phyloP scores from a whole-genome alignment of 2,329 filamentous ascomycete genomes.

The Chrysoporthe austroafricana region DNA sequence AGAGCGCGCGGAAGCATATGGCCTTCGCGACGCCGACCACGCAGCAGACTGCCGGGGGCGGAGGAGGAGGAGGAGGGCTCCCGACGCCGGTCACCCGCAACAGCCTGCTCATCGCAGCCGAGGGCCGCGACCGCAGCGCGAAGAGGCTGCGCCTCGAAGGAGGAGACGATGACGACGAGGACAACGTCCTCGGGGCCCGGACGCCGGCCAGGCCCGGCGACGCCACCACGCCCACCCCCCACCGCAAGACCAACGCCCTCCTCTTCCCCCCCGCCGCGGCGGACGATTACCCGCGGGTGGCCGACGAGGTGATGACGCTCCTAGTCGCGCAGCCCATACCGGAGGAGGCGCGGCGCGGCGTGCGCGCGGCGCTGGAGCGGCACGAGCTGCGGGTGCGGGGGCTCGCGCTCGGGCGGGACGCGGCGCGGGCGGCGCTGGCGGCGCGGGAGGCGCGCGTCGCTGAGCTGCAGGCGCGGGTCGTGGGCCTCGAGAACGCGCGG shows the following conservation, averaged over 20 bases:
- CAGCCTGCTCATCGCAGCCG: constrained; percentile 24
- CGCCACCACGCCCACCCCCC: constrained; percentile 22
- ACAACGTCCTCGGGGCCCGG: not conserved
- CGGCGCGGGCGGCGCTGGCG: constrained; percentile 64
- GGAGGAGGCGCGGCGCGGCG: constrained; percentile 39
- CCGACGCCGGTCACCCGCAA: constrained; percentile 37
- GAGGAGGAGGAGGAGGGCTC: constrained; percentile 26
- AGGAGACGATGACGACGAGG: not conserved
- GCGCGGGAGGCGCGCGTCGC: constrained; percentile 58
- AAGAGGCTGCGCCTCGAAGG: constrained; percentile 23
- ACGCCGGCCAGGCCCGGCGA: not conserved
- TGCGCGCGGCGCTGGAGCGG: constrained; percentile 53
- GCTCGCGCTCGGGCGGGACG: constrained; percentile 66
- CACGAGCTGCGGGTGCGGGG: constrained; percentile 65
- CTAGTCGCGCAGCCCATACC: constrained; percentile 50
- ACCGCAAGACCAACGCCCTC: constrained; percentile 24
- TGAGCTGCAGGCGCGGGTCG: constrained; percentile 42
- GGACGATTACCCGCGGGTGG: constrained; percentile 41
- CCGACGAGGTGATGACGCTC: constrained; percentile 53
- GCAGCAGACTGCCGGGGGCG: constrained; percentile 31
- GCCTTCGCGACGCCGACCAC: constrained; percentile 36
- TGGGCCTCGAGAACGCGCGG: constrained; percentile 43
- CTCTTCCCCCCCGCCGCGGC: constrained; percentile 4
- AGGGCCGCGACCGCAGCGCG: constrained; percentile 21
- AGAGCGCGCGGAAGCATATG: constrained; percentile 33